Base-by-base conservation (phyloP, 2,329 filamentous ascomycete genomes). In the Rhinocladiella mackenziei region DNA sequence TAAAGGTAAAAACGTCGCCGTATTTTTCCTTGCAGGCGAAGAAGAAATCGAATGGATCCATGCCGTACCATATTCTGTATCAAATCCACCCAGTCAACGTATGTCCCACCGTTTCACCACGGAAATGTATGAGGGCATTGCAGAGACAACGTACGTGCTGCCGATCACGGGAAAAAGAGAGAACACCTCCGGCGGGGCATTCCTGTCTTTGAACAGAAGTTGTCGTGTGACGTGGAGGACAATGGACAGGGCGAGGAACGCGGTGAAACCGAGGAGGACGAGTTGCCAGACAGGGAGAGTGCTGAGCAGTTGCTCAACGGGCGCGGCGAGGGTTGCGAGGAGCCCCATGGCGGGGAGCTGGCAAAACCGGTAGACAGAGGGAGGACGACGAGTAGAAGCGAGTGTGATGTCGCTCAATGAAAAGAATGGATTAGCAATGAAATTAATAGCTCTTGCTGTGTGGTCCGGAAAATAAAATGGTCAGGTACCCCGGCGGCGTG, bases 1-100 rank as follows among this genome's bases (percentile, higher is more conserved):
- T 72, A 61, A 94, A 95, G 20, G 89, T 95, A 65, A 92, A 95
- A 61, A 91, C 80, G 66, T 94, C 86, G 62, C 89, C 89, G 64
- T 91, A 84, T 84, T 94, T 92, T 56, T 78, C 73, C 58, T 81
- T 77, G 69, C 82, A 79, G 55, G 59, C 65, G 47, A 76, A 75
- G 72, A 96, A 95, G 76, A 96, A 97, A 39, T 73, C 75, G 61
- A 87, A 89, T 11, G 91, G 91, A 39, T 71, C 65, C 42, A 66
- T 68, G 42, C 70, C 69, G 56, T 72, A 73, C 19, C 51, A 56
- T 30, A 73, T 58, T 4, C 49, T 52, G 31, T 9, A 19, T 38
- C 13, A 29, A 20, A 9, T 18, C n/a, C n/a, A n/a, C n/a, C 17
- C 11, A 13, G 33, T 26, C 17, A 31, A 19, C 25, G 15, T 25